phyloP scores from a whole-genome alignment of 352 stramenopile species.

The Pythium grandisporangium region DNA sequence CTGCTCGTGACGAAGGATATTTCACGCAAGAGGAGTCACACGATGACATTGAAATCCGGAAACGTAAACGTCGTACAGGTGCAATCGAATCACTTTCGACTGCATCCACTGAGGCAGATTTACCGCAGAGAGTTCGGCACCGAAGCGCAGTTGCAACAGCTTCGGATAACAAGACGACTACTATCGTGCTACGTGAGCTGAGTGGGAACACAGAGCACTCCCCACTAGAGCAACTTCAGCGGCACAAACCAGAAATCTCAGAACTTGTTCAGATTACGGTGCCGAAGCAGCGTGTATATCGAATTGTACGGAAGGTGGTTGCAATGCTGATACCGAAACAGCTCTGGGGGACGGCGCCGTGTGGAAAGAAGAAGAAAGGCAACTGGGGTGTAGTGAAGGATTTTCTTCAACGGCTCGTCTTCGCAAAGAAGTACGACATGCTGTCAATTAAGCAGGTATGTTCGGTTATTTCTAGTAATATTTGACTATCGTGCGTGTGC shows the following conservation, averaged over 20 bases:
- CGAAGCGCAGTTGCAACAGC: not conserved
- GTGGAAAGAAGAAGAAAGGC: constrained; percentile 7
- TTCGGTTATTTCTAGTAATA: not conserved
- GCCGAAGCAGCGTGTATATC: constrained; percentile 34
- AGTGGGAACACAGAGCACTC: too few species aligned
- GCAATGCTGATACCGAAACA: constrained; percentile 42
- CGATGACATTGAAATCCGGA: constrained; percentile 12
- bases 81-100: constrained; percentile 37
- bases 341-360: constrained; percentile 25
- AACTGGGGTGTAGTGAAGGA: constrained; percentile 53
- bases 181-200: too few species aligned
- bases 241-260: constrained; percentile 42
- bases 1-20: constrained; percentile 51
- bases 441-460: constrained; percentile 45
- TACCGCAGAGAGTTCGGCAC: not conserved
- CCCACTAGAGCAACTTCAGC: constrained; percentile 38
- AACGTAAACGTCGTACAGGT: constrained; percentile 37
- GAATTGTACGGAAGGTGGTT: constrained; percentile 42
- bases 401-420: constrained; percentile 33
- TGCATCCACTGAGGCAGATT: constrained; percentile 8
- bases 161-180: constrained; percentile 10
- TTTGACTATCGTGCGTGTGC: too few species aligned
- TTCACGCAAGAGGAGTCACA: constrained; percentile 28
- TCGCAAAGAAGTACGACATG: constrained; percentile 45
- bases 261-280: constrained; percentile 25